Evolutionary conservation across 2,329 filamentous ascomycete species (phyloP).

Genomic region (Nemania bipapillata): DNA sequence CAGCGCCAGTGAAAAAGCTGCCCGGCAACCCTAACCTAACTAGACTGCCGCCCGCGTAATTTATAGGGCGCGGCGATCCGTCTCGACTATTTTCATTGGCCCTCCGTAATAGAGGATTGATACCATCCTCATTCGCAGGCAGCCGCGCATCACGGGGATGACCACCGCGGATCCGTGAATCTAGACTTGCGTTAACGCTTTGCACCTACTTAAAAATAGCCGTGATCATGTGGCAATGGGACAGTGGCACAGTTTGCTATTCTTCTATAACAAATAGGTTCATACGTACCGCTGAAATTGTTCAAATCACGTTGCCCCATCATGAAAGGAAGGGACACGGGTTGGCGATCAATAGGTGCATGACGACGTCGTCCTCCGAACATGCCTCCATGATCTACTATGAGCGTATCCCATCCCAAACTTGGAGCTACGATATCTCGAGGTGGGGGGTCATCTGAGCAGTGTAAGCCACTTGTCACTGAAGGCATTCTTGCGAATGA

Average conservation of each 20-base stretch:
- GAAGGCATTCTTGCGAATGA: background rate
- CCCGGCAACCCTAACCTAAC: slow-evolving; percentile 65
- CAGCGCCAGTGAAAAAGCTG: slow-evolving; percentile 56
- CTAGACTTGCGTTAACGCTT: slow-evolving; percentile 46
- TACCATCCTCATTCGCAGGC: slow-evolving; percentile 77
- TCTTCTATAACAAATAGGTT: slow-evolving; percentile 1
- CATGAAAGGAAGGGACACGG: slow-evolving; percentile 64
- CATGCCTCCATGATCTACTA: slow-evolving; percentile 58
- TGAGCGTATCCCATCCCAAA: slow-evolving; percentile 68
- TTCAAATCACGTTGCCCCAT: slow-evolving; percentile 48
- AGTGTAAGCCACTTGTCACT: slow-evolving; percentile 19
- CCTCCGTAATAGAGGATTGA: slow-evolving; percentile 86
- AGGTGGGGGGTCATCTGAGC: slow-evolving; percentile 57
- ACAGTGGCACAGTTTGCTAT: background rate
- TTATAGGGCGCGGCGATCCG: slow-evolving; percentile 59
- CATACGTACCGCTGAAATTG: slow-evolving; percentile 46
- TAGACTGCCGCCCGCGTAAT: slow-evolving; percentile 58
- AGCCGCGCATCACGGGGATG: slow-evolving; percentile 65
- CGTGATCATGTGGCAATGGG: background rate
- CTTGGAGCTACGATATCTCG: slow-evolving; percentile 57
- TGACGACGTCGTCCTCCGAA: slow-evolving; percentile 64
- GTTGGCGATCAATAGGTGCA: slow-evolving; percentile 65
- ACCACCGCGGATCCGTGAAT: slow-evolving; percentile 58
- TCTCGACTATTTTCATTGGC: slow-evolving; percentile 58
- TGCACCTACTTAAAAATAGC: background rate